Percentiles rank a stretch among this genome's conserved stretches.
Evolutionary conservation across 73 alveolate genomes (phyloP).

Genomic region (Paramecium octaurelia): DNA sequence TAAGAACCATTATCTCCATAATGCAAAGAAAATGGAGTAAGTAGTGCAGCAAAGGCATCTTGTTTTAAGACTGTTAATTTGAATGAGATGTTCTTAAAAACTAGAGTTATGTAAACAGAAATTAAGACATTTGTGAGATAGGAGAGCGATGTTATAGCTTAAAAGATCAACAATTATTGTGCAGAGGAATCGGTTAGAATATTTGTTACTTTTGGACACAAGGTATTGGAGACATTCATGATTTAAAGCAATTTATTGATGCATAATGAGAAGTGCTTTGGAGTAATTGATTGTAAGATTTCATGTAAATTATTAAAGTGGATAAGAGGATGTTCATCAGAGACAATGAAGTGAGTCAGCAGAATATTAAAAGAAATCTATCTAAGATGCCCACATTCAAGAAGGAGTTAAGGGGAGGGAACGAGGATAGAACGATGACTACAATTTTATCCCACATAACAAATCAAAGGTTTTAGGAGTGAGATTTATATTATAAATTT

Average conservation of each 20-base stretch:
- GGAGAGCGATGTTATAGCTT: conserved; percentile 9
- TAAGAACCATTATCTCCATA: conserved; percentile 21
- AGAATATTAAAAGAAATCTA: not conserved
- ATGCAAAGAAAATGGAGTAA: not conserved
- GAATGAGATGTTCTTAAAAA: conserved; percentile 17
- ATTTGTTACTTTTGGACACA: conserved; percentile 49
- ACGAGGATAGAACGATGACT: not conserved
- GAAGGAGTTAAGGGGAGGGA: not conserved
- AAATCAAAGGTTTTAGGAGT: not conserved
- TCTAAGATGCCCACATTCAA: conserved; percentile 16
- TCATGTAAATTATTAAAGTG: not conserved
- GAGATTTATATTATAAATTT: not conserved
- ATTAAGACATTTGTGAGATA: not conserved
- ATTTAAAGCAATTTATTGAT: not conserved
- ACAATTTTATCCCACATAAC: conserved; percentile 11
- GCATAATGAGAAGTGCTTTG: conserved; percentile 21
- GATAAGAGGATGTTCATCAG: conserved; percentile 10
- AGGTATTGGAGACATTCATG: conserved; percentile 7
- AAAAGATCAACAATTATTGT: not conserved
- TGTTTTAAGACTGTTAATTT: not conserved
- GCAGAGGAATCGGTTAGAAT: conserved; percentile 40
- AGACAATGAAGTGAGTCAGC: not conserved
- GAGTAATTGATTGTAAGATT: not conserved
- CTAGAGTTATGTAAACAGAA: conserved; percentile 19
- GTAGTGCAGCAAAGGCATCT: not conserved